Conservation (phyloP, 2,329 filamentous ascomycete genomes). For the Aspergillus sp. region DNA sequence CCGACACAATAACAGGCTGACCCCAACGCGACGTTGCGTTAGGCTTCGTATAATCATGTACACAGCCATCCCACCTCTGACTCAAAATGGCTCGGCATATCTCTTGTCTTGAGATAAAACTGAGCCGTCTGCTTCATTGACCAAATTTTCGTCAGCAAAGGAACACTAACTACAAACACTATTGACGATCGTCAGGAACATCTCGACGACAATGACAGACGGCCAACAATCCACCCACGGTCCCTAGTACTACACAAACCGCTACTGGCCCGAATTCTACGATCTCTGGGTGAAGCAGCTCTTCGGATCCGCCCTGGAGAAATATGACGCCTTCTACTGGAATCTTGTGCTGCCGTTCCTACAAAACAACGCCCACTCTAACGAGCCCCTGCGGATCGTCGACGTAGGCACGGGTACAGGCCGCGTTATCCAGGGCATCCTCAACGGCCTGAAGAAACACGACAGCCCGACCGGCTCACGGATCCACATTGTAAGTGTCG, state of each 20-base stretch:
- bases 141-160: not conserved
- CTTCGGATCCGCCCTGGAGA: not conserved
- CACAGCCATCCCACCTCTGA: not conserved
- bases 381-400: not conserved
- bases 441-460: not conserved
- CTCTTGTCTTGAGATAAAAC: not conserved
- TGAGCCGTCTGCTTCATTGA: not conserved
- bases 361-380: not conserved
- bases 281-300: not conserved
- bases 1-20: no score
- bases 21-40: not conserved
- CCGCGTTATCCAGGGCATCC: not conserved
- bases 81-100: not conserved
- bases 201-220: not conserved
- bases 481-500: not conserved
- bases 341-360: not conserved
- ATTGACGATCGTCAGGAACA: not conserved
- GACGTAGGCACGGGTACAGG: not conserved
- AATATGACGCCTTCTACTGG: no score
- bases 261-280: not conserved
- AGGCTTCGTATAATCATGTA: not conserved
- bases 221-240: not conserved
- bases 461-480: not conserved
- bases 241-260: not conserved
- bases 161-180: not conserved